Evolutionary conservation across 345 rosid genomes (phyloP).

Genomic region (Laguncularia racemosa): DNA sequence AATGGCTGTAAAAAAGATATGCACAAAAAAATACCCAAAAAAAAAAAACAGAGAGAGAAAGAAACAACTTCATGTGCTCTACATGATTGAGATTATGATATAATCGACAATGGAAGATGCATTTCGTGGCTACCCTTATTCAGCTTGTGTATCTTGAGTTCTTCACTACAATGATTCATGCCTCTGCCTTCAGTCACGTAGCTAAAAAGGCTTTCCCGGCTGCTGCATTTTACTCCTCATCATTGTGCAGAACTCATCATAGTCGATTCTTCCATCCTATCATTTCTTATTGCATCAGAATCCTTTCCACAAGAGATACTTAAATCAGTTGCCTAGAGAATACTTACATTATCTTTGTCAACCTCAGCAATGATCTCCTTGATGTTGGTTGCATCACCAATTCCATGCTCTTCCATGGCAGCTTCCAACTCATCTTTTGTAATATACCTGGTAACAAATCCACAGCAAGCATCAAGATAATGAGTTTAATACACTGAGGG

Average conservation of each 20-base stretch:
- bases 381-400: constrained; percentile 66
- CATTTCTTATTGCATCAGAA: background rate
- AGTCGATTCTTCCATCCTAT: constrained; percentile 81
- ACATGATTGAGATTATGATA: no score
- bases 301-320: constrained; percentile 3
- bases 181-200: no score
- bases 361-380: constrained; percentile 62
- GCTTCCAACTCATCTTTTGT: constrained; percentile 68
- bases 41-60: no score
- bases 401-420: constrained; percentile 75
- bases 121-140: no score
- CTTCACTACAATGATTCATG: no score
- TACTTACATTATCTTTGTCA: constrained; percentile 69
- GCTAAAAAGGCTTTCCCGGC: constrained; percentile 28
- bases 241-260: constrained; percentile 73
- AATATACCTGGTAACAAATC: constrained; percentile 31
- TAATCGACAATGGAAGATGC: no score
- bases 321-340: background rate
- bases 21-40: no score
- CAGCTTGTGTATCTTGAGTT: no score
- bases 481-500: no score
- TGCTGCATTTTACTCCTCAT: constrained; percentile 58
- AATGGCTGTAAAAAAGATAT: no score
- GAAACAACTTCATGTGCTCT: no score
- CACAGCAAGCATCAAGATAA: background rate